Conservation (phyloP, 805 yeast genomes). For the Lachancea meyersii region DNA sequence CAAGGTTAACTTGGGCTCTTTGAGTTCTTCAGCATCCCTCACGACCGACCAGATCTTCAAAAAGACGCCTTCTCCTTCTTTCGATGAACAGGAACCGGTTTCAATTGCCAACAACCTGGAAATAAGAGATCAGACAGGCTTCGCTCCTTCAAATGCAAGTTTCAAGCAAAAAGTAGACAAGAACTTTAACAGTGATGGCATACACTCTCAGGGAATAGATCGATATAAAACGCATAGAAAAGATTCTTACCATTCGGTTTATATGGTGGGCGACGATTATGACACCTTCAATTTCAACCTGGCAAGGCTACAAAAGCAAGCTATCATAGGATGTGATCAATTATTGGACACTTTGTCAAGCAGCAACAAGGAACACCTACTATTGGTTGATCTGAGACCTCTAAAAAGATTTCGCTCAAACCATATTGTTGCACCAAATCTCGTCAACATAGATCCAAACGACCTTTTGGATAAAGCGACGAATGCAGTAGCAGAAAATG, state of each 20-base stretch:
- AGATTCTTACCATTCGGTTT: conserved; percentile 38
- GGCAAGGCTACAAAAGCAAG: conserved; percentile 42
- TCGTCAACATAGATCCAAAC: conserved; percentile 38
- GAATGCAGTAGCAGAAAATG: conserved; percentile 30
- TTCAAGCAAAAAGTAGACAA: background rate
- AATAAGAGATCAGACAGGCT: background rate
- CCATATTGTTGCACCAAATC: conserved; percentile 36
- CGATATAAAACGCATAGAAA: conserved; percentile 30
- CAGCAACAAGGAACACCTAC: conserved; percentile 36
- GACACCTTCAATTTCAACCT: conserved; percentile 20
- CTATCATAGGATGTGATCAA: conserved; percentile 39
- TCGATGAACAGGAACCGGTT: conserved; percentile 7
- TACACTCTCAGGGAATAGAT: conserved; percentile 6
- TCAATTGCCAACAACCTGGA: background rate
- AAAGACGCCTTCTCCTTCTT: background rate
- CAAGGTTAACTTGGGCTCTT: conserved; percentile 23
- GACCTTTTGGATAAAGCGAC: conserved; percentile 24
- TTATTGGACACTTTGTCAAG: conserved; percentile 40
- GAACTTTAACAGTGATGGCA: background rate
- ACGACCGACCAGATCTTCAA: background rate
- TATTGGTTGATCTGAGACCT: conserved; percentile 39
- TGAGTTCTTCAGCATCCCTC: conserved; percentile 5
- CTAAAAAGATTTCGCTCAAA: conserved; percentile 28
- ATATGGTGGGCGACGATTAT: conserved; percentile 27
- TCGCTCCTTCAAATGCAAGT: background rate